A percentile compares a stretch with the other conserved stretches of the same genome.
phyloP scores from a whole-genome alignment of 108 stramenopile genomes.

The Epithemia pelagica region DNA sequence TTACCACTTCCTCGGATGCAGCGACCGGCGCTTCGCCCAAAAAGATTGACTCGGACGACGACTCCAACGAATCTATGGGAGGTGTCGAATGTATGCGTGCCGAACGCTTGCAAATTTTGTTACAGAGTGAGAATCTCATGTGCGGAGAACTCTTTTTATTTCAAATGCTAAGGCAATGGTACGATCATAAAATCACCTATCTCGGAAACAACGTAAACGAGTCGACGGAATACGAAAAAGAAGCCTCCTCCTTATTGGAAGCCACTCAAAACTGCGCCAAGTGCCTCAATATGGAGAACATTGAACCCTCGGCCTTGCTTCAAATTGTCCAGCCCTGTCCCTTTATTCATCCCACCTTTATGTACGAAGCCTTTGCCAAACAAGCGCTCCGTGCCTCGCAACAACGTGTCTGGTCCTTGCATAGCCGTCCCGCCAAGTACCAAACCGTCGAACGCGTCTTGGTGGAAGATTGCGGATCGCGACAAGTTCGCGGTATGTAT shows the following conservation, averaged over 20 bases:
- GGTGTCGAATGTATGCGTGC: conserved; percentile 48
- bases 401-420: conserved; percentile 27
- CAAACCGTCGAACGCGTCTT: conserved; percentile 47
- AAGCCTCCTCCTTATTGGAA: conserved; percentile 4
- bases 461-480: conserved; percentile 45
- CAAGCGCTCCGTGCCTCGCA: conserved; percentile 34
- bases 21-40: conserved; percentile 27
- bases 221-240: conserved; percentile 11
- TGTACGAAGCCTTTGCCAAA: conserved; percentile 31
- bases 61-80: conserved; percentile 12
- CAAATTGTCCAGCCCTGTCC: conserved; percentile 32
- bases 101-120: conserved; percentile 27
- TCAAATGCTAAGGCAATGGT: conserved; percentile 50
- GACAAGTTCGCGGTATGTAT: conserved; percentile 50
- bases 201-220: conserved; percentile 2
- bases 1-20: conserved; percentile 14
- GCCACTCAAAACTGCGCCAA: conserved; percentile 22
- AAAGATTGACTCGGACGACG: neutral
- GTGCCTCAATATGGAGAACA: conserved; percentile 42
- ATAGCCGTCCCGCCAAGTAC: conserved; percentile 17
- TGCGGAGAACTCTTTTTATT: conserved; percentile 60
- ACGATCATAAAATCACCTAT: conserved; percentile 2
- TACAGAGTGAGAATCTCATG: conserved; percentile 40
- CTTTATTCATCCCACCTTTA: conserved; percentile 29
- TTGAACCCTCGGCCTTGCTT: conserved; percentile 38